Evolutionary conservation across 2,329 filamentous ascomycete species (phyloP).

Genomic region (Colletotrichum gigasporum): DNA sequence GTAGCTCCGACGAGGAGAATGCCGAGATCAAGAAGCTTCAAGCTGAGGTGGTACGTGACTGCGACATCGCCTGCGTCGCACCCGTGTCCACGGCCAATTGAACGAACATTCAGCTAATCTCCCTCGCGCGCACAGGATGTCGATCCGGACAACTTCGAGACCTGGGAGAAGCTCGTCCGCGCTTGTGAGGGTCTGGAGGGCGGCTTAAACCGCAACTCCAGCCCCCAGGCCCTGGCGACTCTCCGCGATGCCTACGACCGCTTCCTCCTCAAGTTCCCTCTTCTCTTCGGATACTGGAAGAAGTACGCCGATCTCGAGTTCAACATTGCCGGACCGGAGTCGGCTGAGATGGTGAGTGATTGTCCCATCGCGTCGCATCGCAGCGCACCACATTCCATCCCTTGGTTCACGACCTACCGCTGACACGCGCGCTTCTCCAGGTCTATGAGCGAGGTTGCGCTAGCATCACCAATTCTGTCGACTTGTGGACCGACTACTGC

Average conservation of each 20-base stretch:
- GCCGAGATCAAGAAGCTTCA: constrained; percentile 83
- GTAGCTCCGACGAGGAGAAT: constrained; percentile 82
- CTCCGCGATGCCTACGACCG: constrained; percentile 90
- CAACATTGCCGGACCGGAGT: constrained; percentile 94
- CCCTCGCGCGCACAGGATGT: constrained; percentile 54
- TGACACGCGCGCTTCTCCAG: constrained; percentile 53
- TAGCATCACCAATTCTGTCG: constrained; percentile 91
- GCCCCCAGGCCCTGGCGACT: constrained; percentile 88
- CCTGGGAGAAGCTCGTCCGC: constrained; percentile 92
- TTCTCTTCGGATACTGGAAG: constrained; percentile 99
- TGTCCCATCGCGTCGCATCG: background rate
- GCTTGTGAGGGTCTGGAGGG: constrained; percentile 87
- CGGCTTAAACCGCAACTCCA: constrained; percentile 95
- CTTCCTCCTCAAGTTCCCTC: constrained; percentile 92
- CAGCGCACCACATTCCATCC: constrained; percentile 5
- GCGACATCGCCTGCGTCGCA: constrained; percentile 1
- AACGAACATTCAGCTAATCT: background rate
- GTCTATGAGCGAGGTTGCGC: constrained; percentile 96
- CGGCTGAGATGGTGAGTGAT: constrained; percentile 88
- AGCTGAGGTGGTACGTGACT: constrained; percentile 76
- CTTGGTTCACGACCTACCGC: constrained; percentile 2
- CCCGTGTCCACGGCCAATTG: background rate
- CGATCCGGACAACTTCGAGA: constrained; percentile 91
- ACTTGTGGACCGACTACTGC: constrained; percentile 98
- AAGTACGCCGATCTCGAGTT: constrained; percentile 99